Base-by-base conservation (phyloP, 441 rosid species). In the Corymbia citriodora region DNA sequence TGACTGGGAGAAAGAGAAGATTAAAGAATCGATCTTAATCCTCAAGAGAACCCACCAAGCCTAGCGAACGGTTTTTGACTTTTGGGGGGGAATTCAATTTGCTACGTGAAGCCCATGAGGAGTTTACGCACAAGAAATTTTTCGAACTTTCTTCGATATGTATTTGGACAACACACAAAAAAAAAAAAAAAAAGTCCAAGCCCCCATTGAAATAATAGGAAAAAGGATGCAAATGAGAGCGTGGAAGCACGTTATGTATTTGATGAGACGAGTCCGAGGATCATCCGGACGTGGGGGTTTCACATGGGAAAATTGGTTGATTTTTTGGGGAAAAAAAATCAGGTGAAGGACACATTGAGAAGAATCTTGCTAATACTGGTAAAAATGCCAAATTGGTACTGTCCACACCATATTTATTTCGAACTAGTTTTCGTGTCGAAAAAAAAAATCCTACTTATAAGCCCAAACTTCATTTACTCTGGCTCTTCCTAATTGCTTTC, bases 361-460 rank as follows among this genome's bases (percentile, higher is more conserved):
- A 40, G 45, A 40, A 40, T 33, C 18, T n/a, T n/a, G n/a, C n/a
- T n/a, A n/a, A n/a, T n/a, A n/a, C n/a, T n/a, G n/a, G n/a, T n/a
- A n/a, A n/a, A n/a, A n/a, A n/a, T n/a, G n/a, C n/a, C n/a, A n/a
- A 72, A 36, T 0, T 0, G 11, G 0, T 72, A 18, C 7, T 0
- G 23, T 4, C 40, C 48, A 1, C 21, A 19, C 14, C 45, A 9
- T 19, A 2, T 33, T 5, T 72, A 72, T 18, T 72, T 40, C 8
- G 0, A 1, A 61, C 27, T 61, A 16, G 31, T 68, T 15, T 68
- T 65, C 0, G 0, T 4, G 0, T 23, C 63, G 40, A 36, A 36
- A 36, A 36, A 36, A 57, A 57, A 57, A 57, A 55, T 5, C 2
- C 25, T 18, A 55, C 40, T 8, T 23, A 57, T 57, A 57, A 21